phyloP scores from a whole-genome alignment of 345 rosid species.

The Rubroshorea leprosula region DNA sequence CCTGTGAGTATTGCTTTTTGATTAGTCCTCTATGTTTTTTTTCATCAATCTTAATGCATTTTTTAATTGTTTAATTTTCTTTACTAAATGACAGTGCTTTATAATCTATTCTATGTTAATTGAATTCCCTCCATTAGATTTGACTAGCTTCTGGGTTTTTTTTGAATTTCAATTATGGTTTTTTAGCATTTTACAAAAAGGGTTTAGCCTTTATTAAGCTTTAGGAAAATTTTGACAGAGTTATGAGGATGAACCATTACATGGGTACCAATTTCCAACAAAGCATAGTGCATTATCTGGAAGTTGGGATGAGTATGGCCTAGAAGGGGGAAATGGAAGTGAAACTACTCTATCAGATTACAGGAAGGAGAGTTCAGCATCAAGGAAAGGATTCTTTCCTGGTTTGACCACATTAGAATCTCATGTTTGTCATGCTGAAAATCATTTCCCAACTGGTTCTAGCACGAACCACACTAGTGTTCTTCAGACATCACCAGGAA shows the following conservation, averaged over 20 bases:
- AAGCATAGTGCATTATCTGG: constrained; percentile 52
- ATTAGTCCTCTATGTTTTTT: not conserved
- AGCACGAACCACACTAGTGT: constrained; percentile 31
- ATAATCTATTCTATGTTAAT: too few species aligned
- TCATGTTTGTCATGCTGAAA: constrained; percentile 50
- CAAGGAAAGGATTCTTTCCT: constrained; percentile 50
- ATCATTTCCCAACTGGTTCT: constrained; percentile 43
- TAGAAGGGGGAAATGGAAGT: constrained; percentile 38
- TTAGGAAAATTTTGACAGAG: constrained; percentile 41
- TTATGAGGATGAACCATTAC: constrained; percentile 65
- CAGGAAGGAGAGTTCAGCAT: constrained; percentile 41
- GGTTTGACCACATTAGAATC: constrained; percentile 31
- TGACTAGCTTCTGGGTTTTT: not conserved
- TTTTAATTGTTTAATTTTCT: not conserved
- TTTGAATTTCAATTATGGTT: too few species aligned
- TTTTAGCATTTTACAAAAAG: too few species aligned
- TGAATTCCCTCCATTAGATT: not conserved
- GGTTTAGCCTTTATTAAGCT: not conserved
- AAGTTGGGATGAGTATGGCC: constrained; percentile 64
- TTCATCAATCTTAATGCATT: constrained; percentile 4
- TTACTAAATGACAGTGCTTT: not conserved
- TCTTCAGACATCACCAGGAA: constrained; percentile 39
- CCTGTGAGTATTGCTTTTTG: constrained; percentile 52
- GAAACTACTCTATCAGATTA: constrained; percentile 49
- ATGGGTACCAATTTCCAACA: constrained; percentile 34